phyloP scores from a whole-genome alignment of 306 rosid genomes.

The Quercus agrifolia region DNA sequence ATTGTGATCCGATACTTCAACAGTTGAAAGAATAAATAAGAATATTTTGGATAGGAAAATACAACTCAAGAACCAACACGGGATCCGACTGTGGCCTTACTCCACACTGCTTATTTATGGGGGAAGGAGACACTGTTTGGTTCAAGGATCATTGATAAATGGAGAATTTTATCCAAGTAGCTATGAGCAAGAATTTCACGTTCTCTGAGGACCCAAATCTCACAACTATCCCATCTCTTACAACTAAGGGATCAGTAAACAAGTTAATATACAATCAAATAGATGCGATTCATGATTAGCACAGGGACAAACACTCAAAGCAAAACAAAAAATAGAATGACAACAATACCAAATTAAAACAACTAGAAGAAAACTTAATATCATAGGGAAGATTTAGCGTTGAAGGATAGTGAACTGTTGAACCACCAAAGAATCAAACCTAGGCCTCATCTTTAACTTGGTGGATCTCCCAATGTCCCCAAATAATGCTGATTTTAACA shows the following conservation, averaged over 20 bases:
- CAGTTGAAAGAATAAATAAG: not conserved
- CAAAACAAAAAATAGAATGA: not conserved
- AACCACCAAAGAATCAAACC: not conserved
- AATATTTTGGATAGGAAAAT: not conserved
- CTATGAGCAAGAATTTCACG: not conserved
- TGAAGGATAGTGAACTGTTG: not conserved
- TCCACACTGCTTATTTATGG: not conserved
- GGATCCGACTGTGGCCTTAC: not conserved
- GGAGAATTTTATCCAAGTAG: not conserved
- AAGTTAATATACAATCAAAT: not conserved
- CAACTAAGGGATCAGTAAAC: not conserved
- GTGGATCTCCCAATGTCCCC: not conserved
- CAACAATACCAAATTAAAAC: not conserved
- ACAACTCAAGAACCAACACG: not conserved
- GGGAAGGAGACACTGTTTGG: not conserved
- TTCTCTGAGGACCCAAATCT: not conserved
- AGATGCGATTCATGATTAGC: not conserved
- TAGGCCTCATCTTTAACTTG: not conserved
- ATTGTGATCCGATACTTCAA: not conserved
- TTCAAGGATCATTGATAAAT: not conserved
- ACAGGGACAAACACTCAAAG: not conserved
- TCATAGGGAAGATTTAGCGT: not conserved
- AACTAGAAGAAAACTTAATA: conserved; percentile 9
- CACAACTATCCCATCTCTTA: not conserved
- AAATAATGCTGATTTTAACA: not conserved